A percentile compares a stretch with the other conserved stretches of the same genome.
Evolutionary conservation across 2,329 filamentous ascomycete genomes (phyloP).

Genomic region (Fusarium gaditjirri): DNA sequence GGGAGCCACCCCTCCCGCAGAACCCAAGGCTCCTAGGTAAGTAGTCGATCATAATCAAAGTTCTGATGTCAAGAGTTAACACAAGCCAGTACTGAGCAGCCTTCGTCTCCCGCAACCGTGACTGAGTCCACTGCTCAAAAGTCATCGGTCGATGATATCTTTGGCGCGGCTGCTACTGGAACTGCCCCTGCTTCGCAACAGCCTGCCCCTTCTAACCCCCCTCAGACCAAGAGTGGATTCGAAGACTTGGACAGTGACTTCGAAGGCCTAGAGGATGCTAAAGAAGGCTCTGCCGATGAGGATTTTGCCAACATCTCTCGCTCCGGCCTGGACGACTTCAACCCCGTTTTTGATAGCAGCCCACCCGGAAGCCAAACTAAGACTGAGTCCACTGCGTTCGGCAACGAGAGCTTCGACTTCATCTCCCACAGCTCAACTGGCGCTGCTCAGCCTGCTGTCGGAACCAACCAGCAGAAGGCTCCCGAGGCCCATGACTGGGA

Average conservation of each 20-base stretch:
- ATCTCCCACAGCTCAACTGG: constrained; percentile 53
- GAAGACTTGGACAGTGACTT: constrained; percentile 85
- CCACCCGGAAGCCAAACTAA: constrained; percentile 65
- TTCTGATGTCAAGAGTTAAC: constrained; percentile 14
- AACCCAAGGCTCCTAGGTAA: constrained; percentile 43
- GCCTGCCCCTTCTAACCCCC: constrained; percentile 49
- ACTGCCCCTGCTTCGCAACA: constrained; percentile 44
- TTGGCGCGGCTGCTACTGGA: constrained; percentile 49
- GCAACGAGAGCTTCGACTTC: constrained; percentile 69
- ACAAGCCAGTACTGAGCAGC: constrained; percentile 42
- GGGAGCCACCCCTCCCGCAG: constrained; percentile 33
- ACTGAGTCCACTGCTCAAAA: constrained; percentile 44
- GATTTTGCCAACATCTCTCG: constrained; percentile 81
- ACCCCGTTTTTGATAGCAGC: constrained; percentile 81
- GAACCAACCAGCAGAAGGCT: constrained; percentile 52
- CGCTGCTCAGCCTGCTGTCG: constrained; percentile 52
- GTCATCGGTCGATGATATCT: constrained; percentile 56
- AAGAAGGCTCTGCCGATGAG: constrained; percentile 81
- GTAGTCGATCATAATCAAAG: background rate
- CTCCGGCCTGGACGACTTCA: constrained; percentile 80
- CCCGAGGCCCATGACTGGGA: constrained; percentile 86
- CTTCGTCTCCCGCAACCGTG: constrained; percentile 48
- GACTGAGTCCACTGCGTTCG: constrained; percentile 63
- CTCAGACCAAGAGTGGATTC: constrained; percentile 64
- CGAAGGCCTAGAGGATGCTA: constrained; percentile 84